Base-by-base conservation (phyloP, 2,329 filamentous ascomycete species). In the Sphaerulina populicola region DNA sequence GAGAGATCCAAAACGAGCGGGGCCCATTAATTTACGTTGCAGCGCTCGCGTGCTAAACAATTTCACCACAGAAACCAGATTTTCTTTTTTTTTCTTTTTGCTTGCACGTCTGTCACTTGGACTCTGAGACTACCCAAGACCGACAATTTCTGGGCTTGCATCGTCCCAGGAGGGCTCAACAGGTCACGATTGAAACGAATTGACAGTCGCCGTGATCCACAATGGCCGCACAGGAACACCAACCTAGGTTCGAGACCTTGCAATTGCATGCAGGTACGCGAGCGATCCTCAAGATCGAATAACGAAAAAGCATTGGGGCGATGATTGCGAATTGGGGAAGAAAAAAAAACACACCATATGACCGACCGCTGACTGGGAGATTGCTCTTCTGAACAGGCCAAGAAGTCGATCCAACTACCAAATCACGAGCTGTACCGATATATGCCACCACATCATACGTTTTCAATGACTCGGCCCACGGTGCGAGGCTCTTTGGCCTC, bases 381-480 rank as follows among this genome's bases (percentile, higher is more conserved):
- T 55, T 23, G 49, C 18, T 41, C 21, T 6, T 11, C 11, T 29
- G 42, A 40, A 46, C 62, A 94, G 88, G 67, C 45, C 87, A 94
- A 62, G 77, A 82, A 63, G 82, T 87, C 21, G 93, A 97, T 68
- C 73, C 86, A 23, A 69, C 82, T 2, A 95, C 91, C 56, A 91
- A 94, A 54, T 79, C 93, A 23, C 82, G 93, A 63, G 93, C 91
- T 42, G 89, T 96, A 7, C 93, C 93, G 48, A 97, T 98, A 67
- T 97, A 97, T 68, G 89, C 91, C 11, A 90, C 90, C 4, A 91
- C 67, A 85, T 95, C 88, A 64, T 98, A 77, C 71, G 82, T 81
- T 47, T 98, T 98, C 80, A 85, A 97, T 80, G 88, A 97, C 74
- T 95, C 88, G 46, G 91, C 89, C 44, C 93, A 97, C 66, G 93